These are phyloP conservation scores for Suhomyces bolitotheri DNA, from an alignment of 1,139 yeast genomes.

Conservation along the genomic window DNA sequence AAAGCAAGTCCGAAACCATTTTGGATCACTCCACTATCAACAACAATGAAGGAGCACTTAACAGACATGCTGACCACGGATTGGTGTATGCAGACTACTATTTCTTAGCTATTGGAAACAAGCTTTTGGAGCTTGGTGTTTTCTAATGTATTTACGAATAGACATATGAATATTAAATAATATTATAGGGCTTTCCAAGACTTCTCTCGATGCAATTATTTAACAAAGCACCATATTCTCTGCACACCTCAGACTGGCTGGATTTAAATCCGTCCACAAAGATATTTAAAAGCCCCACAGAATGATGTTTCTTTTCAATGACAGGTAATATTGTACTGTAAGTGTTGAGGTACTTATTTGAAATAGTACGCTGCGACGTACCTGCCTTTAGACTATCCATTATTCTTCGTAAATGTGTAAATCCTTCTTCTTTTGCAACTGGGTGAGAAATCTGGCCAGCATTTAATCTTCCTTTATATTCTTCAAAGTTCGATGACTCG, in stretches of 20 bases:
- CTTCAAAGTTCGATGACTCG: conserved; percentile 36
- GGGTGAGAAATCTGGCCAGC: conserved; percentile 8
- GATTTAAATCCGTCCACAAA: conserved; percentile 24
- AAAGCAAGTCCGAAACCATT: conserved; percentile 22
- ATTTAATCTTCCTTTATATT: conserved; percentile 13
- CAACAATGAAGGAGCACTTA: conserved; percentile 21
- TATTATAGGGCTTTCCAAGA: conserved; percentile 37
- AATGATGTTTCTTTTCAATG: conserved; percentile 41
- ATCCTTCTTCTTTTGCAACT: conserved; percentile 39
- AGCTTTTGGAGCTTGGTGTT: conserved; percentile 20
- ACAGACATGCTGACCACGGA: conserved; percentile 21
- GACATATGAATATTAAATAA: background rate
- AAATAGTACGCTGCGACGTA: conserved; percentile 2
- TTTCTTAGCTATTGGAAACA: conserved; percentile 24
- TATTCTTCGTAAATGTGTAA: conserved; percentile 33
- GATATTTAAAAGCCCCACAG: conserved; percentile 53
- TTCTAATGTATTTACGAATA: background rate
- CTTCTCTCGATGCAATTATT: conserved; percentile 58
- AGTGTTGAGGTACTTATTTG: conserved; percentile 2
- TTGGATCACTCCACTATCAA: conserved; percentile 24
- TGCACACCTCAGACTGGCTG: conserved; percentile 57
- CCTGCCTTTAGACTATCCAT: conserved; percentile 24
- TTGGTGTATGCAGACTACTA: conserved; percentile 30
- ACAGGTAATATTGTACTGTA: conserved; percentile 5
- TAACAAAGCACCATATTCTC: conserved; percentile 55